phyloP scores from a whole-genome alignment of 164 flowering plant genomes.

The Warburgia ugandensis region DNA sequence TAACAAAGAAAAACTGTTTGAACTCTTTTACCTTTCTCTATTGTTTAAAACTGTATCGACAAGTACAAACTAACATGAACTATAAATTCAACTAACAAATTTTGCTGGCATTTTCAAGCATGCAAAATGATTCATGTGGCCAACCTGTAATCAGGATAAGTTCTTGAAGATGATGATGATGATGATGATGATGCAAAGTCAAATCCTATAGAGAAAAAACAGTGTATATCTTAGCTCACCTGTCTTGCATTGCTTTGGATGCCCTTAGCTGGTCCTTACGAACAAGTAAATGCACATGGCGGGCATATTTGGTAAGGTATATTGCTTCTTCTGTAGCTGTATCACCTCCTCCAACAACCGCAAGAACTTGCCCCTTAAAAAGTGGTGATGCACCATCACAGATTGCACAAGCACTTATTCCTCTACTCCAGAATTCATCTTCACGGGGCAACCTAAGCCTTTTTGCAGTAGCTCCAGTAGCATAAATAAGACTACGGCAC shows the following conservation, averaged over 20 bases:
- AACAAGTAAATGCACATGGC: slow-evolving; percentile 90
- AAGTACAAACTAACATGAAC: no score
- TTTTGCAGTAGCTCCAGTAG: slow-evolving; percentile 94
- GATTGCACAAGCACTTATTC: slow-evolving; percentile 98
- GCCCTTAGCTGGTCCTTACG: slow-evolving; percentile 82
- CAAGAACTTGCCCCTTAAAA: slow-evolving; percentile 88
- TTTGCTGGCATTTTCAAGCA: no score
- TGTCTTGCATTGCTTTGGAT: slow-evolving; percentile 97
- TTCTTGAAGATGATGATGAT: no score
- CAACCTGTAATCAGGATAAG: no score
- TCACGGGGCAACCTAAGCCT: slow-evolving; percentile 79
- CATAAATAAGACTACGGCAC: slow-evolving; percentile 71
- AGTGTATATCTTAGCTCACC: slow-evolving; percentile 38
- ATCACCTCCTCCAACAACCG: slow-evolving; percentile 99
- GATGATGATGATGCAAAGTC: neutral
- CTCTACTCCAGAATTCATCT: slow-evolving; percentile 97
- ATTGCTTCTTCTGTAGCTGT: slow-evolving; percentile 98
- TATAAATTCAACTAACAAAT: no score
- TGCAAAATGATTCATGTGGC: no score
- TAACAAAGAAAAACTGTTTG: no score
- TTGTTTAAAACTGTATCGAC: no score
- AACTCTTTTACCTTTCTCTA: no score
- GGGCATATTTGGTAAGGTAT: slow-evolving; percentile 92
- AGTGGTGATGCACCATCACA: slow-evolving; percentile 99
- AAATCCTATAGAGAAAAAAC: neutral